Evolutionary conservation across 2,329 filamentous ascomycete species (phyloP).

Genomic region (Grosmannia huntii): DNA sequence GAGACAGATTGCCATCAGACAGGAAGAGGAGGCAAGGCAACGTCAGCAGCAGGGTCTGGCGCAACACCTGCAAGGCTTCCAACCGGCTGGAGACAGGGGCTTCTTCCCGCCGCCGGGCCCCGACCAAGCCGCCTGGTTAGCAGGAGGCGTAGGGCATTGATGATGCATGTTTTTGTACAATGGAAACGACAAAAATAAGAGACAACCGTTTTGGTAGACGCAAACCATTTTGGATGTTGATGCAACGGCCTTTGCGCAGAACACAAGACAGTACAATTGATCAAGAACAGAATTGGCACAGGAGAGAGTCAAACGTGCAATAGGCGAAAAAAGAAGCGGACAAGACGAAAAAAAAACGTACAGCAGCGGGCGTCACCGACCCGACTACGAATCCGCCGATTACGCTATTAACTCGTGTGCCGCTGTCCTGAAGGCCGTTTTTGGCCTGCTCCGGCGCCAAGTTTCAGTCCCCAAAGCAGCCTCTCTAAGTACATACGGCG

Average conservation of each 20-base stretch:
- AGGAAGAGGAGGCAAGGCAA: conserved; percentile 24
- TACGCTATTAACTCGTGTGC: not conserved
- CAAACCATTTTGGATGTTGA: too few relatives aligned
- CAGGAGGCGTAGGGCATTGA: conserved; percentile 51
- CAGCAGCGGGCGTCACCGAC: not conserved
- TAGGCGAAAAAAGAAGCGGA: too few relatives aligned
- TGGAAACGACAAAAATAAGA: too few relatives aligned
- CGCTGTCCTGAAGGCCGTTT: not conserved
- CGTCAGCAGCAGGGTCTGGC: conserved; percentile 15
- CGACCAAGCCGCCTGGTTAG: conserved; percentile 51
- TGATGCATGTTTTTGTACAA: not conserved
- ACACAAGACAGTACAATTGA: not conserved
- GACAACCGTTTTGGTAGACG: too few relatives aligned
- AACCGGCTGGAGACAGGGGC: conserved; percentile 13
- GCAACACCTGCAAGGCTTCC: not conserved
- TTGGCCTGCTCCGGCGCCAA: not conserved
- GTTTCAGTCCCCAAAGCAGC: not conserved
- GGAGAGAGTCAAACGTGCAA: not conserved
- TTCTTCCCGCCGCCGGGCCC: conserved; percentile 45
- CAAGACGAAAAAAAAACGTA: not conserved
- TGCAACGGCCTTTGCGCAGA: not conserved
- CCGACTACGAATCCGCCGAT: not conserved
- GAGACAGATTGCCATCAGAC: conserved; percentile 44
- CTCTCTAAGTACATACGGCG: not conserved
- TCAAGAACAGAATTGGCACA: not conserved